phyloP scores from a whole-genome alignment of 306 rosid genomes.

The Styphnolobium japonicum region DNA sequence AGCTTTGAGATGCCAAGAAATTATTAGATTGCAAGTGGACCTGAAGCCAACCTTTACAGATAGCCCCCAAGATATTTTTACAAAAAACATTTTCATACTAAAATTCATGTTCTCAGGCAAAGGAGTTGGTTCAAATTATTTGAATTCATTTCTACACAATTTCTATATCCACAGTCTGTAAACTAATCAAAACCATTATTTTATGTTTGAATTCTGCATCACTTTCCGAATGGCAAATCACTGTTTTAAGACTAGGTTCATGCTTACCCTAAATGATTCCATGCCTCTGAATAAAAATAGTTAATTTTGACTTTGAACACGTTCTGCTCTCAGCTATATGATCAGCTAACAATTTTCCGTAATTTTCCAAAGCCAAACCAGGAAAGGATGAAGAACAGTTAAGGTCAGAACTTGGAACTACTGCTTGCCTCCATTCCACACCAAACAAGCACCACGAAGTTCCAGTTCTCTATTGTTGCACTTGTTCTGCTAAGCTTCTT shows the following conservation, averaged over 20 bases:
- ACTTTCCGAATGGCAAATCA: background rate
- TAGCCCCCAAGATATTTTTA: too few species aligned
- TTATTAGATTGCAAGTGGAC: too few species aligned
- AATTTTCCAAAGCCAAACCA: slow-evolving; percentile 30
- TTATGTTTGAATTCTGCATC: background rate
- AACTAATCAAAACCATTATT: background rate
- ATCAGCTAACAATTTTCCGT: slow-evolving; percentile 30
- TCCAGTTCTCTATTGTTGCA: slow-evolving; percentile 24
- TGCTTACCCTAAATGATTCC: background rate
- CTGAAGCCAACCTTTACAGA: too few species aligned
- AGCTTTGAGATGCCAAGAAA: too few species aligned
- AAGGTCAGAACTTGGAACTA: slow-evolving; percentile 9
- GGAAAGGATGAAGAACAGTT: slow-evolving; percentile 34
- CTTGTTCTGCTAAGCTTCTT: slow-evolving; percentile 32
- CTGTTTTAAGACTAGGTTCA: background rate
- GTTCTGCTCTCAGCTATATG: background rate
- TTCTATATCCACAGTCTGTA: too few species aligned
- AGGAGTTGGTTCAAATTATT: background rate
- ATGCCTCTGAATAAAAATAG: background rate
- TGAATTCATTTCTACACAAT: too few species aligned
- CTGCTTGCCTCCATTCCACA: slow-evolving; percentile 9
- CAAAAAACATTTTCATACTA: background rate
- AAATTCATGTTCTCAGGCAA: background rate
- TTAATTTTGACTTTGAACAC: slow-evolving; percentile 7
- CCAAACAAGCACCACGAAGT: slow-evolving; percentile 40